phyloP scores from a whole-genome alignment of 306 rosid genomes.

The Cotoneaster glaucophyllus region DNA sequence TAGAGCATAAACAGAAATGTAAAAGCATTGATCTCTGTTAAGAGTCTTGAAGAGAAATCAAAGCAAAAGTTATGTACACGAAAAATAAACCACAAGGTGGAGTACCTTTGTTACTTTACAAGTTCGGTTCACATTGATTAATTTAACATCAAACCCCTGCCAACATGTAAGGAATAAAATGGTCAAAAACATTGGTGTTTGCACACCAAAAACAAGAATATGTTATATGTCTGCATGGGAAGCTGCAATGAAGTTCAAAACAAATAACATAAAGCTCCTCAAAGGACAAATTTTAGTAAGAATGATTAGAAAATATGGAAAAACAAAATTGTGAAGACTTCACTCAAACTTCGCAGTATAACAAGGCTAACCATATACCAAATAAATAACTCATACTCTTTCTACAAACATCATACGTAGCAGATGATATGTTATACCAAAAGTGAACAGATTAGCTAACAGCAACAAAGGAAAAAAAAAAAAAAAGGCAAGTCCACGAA shows the following conservation, averaged over 20 bases:
- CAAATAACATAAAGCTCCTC: background rate
- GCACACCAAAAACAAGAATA: background rate
- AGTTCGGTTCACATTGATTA: slow-evolving; percentile 84
- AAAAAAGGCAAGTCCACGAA: background rate
- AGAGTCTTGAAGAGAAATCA: background rate
- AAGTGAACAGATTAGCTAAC: background rate
- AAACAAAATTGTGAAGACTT: background rate
- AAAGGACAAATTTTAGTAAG: background rate
- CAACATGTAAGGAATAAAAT: slow-evolving; percentile 7
- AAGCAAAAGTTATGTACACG: background rate
- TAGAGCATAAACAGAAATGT: slow-evolving; percentile 5
- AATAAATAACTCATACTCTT: background rate
- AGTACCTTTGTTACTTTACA: slow-evolving; percentile 92
- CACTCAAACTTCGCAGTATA: background rate
- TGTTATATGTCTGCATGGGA: background rate
- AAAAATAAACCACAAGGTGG: background rate
- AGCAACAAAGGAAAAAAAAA: background rate
- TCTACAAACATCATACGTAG: background rate
- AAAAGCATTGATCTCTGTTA: background rate
- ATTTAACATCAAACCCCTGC: slow-evolving; percentile 88
- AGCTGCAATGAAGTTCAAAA: background rate
- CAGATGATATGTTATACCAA: background rate
- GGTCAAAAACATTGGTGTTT: background rate
- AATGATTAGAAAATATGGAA: background rate
- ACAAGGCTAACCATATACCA: background rate